Base-by-base conservation (phyloP, 1,139 yeast species). In the Magnusiomyces fungicola region DNA sequence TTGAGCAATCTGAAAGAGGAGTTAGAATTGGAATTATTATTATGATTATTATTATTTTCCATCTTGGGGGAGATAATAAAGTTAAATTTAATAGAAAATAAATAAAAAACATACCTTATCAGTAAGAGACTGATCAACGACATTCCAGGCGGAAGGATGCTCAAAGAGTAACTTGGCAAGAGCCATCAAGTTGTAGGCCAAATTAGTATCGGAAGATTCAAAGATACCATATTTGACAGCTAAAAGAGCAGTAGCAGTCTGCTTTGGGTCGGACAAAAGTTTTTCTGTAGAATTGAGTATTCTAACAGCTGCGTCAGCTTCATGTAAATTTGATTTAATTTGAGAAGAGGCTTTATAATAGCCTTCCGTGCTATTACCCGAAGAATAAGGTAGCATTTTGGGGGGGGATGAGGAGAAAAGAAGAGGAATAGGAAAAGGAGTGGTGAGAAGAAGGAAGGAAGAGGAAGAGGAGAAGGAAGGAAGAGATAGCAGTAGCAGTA, bases 211-310 rank as follows among this genome's bases (percentile, higher is more conserved):
- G 6, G 56, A 42, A n/a, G 58, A 56, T 44, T 62, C 64, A 25
- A 58, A 56, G 41, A 63, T 61, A 16, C 61, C 65, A 53, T 61
- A 62, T 43, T 62, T 62, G 43, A 63, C 53, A 21, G 61, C 57
- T 43, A 61, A 53, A 34, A 62, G 54, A 18, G 64, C 63, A 16
- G 60, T 56, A 9, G 66, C 66, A 4, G 63, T 59, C 39, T 54
- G 56, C 42, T 61, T 59, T 3, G 62, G 58, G 47, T 63, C 65
- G 9, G 60, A 47, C 18, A 63, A 52, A 12, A 63, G 58, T 45
- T 53, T 54, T 50, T 61, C 65, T 49, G 47, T 25, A 22, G 45
- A 45, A 33, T 38, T 18, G 10, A 47, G 23, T 12, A 47, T 47
- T 47, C 50, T 47, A 38, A 19, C 18, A 23, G 45, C 41, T 12